Evolutionary conservation across 106 monocot genomes (phyloP).

Genomic region (Agapanthus africanus): DNA sequence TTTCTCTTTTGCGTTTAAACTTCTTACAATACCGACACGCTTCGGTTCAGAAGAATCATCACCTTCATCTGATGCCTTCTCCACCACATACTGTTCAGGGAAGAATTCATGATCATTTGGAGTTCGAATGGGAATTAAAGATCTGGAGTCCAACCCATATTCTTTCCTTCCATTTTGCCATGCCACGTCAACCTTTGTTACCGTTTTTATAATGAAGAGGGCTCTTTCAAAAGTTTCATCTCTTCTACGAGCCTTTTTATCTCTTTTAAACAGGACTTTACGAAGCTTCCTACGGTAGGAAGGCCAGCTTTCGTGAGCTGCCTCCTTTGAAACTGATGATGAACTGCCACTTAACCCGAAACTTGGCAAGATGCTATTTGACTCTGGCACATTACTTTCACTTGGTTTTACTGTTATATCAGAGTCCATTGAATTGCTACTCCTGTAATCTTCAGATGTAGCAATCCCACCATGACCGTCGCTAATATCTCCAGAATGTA

Average conservation of each 20-base stretch:
- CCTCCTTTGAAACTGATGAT: conserved; percentile 39
- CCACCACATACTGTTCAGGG: conserved; percentile 92
- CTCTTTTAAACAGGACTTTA: conserved; percentile 56
- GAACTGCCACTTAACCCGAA: conserved; percentile 20
- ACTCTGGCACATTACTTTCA: conserved; percentile 15
- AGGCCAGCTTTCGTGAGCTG: conserved; percentile 42
- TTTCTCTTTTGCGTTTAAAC: conserved; percentile 70
- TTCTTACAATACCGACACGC: conserved; percentile 73
- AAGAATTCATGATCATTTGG: conserved; percentile 93
- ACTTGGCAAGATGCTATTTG: conserved; percentile 7
- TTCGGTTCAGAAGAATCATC: conserved; percentile 50
- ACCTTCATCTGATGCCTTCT: conserved; percentile 59
- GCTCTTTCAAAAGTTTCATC: conserved; percentile 70
- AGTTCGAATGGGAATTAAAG: conserved; percentile 63
- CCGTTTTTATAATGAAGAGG: conserved; percentile 61
- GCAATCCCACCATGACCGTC: conserved; percentile 2
- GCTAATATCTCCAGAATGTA: conserved; percentile 8
- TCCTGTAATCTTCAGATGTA: conserved; percentile 9
- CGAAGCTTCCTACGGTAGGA: conserved; percentile 55
- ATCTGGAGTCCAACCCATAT: conserved; percentile 52
- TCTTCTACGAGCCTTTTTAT: conserved; percentile 49
- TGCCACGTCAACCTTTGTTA: conserved; percentile 72
- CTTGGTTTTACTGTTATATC: conserved; percentile 6
- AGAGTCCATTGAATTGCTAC: not conserved
- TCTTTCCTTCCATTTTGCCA: conserved; percentile 94